Conservation (phyloP, 371 early-diverging fungal genomes). For the Coemansia sp. region DNA sequence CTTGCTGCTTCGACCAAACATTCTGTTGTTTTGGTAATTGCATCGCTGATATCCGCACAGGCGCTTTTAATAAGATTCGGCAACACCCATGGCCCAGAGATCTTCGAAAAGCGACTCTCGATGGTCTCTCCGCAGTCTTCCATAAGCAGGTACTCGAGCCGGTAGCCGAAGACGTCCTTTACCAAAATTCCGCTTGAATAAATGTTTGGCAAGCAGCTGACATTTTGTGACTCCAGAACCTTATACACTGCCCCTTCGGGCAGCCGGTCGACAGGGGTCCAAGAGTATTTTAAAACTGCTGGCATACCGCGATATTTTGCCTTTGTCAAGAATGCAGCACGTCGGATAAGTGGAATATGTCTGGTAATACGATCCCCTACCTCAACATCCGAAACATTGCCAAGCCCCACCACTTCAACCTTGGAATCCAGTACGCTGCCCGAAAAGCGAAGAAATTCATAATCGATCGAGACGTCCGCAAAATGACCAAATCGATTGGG, state of each 20-base stretch:
- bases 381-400: neutral
- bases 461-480: neutral
- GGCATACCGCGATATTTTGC: neutral
- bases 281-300: neutral
- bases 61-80: too few species aligned
- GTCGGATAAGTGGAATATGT: neutral
- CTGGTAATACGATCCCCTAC: neutral
- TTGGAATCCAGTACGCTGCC: neutral
- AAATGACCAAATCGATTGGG: neutral
- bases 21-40: too few species aligned
- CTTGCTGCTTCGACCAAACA: too few species aligned
- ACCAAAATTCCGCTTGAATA: conserved; percentile 3
- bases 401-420: neutral
- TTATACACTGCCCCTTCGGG: neutral
- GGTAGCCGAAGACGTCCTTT: neutral
- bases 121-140: neutral
- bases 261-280: neutral
- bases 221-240: neutral
- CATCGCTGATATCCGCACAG: too few species aligned
- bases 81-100: too few species aligned
- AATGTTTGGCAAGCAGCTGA: neutral
- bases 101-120: too few species aligned
- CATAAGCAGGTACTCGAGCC: neutral
- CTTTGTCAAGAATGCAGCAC: neutral
- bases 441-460: neutral